Evolutionary conservation across 2,329 filamentous ascomycete species (phyloP).

Genomic region (Coniochaeta sp.): DNA sequence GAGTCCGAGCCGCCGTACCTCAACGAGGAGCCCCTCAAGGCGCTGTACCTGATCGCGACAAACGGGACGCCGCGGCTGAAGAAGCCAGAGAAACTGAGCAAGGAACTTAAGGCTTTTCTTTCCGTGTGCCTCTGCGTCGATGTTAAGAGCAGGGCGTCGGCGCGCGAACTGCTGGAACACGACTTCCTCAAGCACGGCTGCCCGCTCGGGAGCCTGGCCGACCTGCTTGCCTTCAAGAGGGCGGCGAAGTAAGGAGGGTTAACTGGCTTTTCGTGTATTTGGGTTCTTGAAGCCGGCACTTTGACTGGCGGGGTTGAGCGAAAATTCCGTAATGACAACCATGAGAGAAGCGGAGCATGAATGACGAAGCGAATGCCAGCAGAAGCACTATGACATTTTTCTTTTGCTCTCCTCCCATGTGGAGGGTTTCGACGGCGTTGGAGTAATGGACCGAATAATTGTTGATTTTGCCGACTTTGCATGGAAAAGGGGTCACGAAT

Average conservation of each 20-base stretch:
- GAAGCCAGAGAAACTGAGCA: conserved; percentile 96
- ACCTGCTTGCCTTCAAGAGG: conserved; percentile 82
- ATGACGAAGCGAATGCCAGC: background rate
- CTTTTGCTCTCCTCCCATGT: background rate
- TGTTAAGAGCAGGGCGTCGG: conserved; percentile 87
- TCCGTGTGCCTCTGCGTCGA: conserved; percentile 95
- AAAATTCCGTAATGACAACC: background rate
- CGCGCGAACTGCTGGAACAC: conserved; percentile 80
- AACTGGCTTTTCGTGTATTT: background rate
- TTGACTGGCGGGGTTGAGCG: background rate
- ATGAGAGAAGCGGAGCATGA: background rate
- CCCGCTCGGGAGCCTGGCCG: conserved; percentile 71
- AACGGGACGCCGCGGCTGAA: conserved; percentile 95
- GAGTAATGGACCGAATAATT: background rate
- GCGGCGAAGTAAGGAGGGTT: conserved; percentile 46
- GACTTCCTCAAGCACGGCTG: conserved; percentile 95
- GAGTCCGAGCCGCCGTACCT: conserved; percentile 96
- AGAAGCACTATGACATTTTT: background rate
- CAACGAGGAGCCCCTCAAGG: conserved; percentile 96
- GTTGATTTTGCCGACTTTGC: background rate
- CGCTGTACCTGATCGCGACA: conserved; percentile 93
- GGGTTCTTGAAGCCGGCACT: background rate
- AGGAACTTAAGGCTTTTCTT: conserved; percentile 95
- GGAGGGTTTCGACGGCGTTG: background rate
- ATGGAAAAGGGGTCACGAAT: background rate